Conservation (phyloP, 2,329 filamentous ascomycete species). For the Hypoxylon sp. region DNA sequence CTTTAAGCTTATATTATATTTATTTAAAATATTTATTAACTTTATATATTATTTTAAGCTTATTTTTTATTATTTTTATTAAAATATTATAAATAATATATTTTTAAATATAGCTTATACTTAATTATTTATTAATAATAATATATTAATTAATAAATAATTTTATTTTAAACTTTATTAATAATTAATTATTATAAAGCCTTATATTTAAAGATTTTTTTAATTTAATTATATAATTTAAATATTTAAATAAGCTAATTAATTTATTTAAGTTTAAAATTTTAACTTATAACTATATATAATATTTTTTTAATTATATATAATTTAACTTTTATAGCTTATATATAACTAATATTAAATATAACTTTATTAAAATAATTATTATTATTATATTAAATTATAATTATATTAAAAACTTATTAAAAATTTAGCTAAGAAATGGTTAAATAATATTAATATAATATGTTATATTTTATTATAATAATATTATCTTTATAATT, state of each 20-base stretch:
- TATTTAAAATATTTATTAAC: no score
- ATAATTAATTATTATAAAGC: conserved; percentile 4
- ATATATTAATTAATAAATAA: background rate
- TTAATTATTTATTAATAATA: no score
- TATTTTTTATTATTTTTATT: no score
- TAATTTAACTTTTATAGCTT: background rate
- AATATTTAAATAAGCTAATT: conserved; percentile 1
- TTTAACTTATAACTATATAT: conserved; percentile 5
- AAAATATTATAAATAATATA: no score
- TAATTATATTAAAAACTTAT: background rate
- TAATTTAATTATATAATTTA: conserved; percentile 1
- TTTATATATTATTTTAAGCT: no score
- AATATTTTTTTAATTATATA: conserved; percentile 7
- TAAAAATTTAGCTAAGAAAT: conserved; percentile 2
- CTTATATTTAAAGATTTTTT: conserved; percentile 5
- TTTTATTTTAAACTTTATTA: conserved; percentile 2
- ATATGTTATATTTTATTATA: conserved; percentile 18
- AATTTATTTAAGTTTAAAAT: conserved; percentile 3
- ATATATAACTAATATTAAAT: background rate
- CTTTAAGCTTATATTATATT: no score
- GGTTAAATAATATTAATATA: conserved; percentile 9
- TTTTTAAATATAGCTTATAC: no score
- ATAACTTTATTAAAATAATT: background rate
- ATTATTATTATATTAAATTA: conserved; percentile 2
- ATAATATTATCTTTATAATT: conserved; percentile 14